These are phyloP conservation scores for Chloris gayana DNA, from an alignment of 176 grass and related monocot genomes.

Conservation along the genomic window DNA sequence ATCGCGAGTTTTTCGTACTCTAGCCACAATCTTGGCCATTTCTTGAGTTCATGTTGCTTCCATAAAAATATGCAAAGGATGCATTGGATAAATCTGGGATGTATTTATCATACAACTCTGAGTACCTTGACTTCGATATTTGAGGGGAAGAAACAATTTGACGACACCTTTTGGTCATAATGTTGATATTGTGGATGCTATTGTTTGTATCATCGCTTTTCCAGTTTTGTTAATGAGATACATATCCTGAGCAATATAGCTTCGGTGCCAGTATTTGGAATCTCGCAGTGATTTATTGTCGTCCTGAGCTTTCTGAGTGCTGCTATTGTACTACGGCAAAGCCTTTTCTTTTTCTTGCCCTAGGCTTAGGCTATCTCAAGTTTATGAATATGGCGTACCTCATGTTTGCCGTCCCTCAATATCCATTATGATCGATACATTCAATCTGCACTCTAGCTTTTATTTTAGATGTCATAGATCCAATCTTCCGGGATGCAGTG, in stretches of 20 bases:
- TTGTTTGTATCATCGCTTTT: not conserved
- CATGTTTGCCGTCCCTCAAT: too few relatives aligned
- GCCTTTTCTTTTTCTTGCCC: not conserved
- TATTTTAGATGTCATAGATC: too few relatives aligned
- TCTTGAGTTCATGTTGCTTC: slow-evolving; percentile 13
- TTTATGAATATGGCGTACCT: not conserved
- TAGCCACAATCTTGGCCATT: not conserved
- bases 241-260: not conserved
- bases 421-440: too few relatives aligned
- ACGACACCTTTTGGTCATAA: not conserved
- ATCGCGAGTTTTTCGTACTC: not conserved
- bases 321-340: not conserved
- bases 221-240: not conserved
- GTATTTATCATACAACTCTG: not conserved
- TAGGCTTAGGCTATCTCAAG: not conserved
- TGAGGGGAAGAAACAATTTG: not conserved
- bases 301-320: not conserved
- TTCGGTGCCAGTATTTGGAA: not conserved
- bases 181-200: not conserved
- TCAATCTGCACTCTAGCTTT: too few relatives aligned
- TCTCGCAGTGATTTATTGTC: not conserved
- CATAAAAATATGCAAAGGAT: slow-evolving; percentile 35
- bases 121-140: slow-evolving; percentile 7
- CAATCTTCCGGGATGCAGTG: too few relatives aligned
- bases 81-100: not conserved